Conservation (phyloP, 2,329 filamentous ascomycete genomes). For the Fusarium sp. region DNA sequence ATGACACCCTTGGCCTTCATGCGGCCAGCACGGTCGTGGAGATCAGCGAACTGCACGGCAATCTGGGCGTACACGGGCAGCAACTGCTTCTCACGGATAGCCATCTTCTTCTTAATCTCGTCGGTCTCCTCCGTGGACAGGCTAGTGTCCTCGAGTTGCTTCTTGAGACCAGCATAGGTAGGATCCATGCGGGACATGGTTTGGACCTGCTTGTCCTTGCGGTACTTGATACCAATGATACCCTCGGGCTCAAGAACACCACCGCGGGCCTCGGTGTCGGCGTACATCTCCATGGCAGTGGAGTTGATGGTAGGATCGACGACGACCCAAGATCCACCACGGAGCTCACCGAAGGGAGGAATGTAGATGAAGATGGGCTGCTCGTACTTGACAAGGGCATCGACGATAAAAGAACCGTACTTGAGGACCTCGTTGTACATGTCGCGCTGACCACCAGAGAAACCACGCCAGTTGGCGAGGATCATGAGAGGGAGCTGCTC, state of each 20-base stretch:
- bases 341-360: slow-evolving; percentile 93
- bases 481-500: slow-evolving; percentile 99
- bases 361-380: slow-evolving; percentile 99
- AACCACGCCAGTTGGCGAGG: slow-evolving; percentile 99
- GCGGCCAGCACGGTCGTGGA: slow-evolving; percentile 95
- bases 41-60: slow-evolving; percentile 94
- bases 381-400: slow-evolving; percentile 97
- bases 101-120: slow-evolving; percentile 85
- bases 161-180: slow-evolving; percentile 83
- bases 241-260: slow-evolving; percentile 98
- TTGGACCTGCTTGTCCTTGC: slow-evolving; percentile 94
- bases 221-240: slow-evolving; percentile 98
- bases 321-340: slow-evolving; percentile 99
- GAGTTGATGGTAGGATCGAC: slow-evolving; percentile 99
- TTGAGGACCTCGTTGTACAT: slow-evolving; percentile 99
- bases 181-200: slow-evolving; percentile 96
- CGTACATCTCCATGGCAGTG: slow-evolving; percentile 98
- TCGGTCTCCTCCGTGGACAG: slow-evolving; percentile 79
- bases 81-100: slow-evolving; percentile 84
- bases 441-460: slow-evolving; percentile 98
- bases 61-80: slow-evolving; percentile 95
- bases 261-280: slow-evolving; percentile 91
- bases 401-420: slow-evolving; percentile 99
- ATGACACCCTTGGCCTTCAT: slow-evolving; percentile 99
- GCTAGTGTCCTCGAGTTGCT: slow-evolving; percentile 70